These are phyloP conservation scores for Pseudogymnoascus sp. DNA, from an alignment of 2,329 filamentous ascomycete species.

Conservation along the genomic window DNA sequence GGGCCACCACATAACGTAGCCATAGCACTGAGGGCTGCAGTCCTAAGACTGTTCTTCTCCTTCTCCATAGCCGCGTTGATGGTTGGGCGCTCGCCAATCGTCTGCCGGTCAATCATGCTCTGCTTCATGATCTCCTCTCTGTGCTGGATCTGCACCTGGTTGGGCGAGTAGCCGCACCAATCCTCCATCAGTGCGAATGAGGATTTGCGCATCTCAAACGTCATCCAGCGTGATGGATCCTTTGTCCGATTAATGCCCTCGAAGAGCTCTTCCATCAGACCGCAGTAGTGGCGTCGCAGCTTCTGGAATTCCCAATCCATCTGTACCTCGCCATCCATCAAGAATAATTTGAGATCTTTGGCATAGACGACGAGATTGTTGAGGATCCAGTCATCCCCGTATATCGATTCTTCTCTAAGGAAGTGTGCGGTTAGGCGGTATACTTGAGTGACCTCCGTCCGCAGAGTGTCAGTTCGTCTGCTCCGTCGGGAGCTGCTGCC, in stretches of 20 bases:
- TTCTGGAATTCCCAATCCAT: conserved; percentile 93
- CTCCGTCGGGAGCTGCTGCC: conserved; percentile 76
- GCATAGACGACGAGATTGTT: conserved; percentile 83
- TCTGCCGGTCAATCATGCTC: conserved; percentile 71
- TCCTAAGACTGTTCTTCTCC: conserved; percentile 86
- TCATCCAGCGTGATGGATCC: conserved; percentile 89
- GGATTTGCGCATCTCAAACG: conserved; percentile 91
- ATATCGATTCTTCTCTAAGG: conserved; percentile 67
- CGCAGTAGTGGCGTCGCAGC: conserved; percentile 86
- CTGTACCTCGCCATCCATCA: conserved; percentile 92
- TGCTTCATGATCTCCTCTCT: conserved; percentile 83
- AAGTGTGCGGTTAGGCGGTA: conserved; percentile 93
- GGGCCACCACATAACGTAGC: conserved; percentile 81
- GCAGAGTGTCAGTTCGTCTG: conserved; percentile 73
- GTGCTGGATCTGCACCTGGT: conserved; percentile 71
- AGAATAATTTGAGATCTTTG: conserved; percentile 84
- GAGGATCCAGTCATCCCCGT: conserved; percentile 82
- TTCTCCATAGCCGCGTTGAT: conserved; percentile 90
- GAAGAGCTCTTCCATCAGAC: conserved; percentile 85
- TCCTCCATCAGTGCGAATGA: conserved; percentile 97
- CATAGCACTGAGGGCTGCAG: conserved; percentile 90
- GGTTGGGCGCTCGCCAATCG: conserved; percentile 63
- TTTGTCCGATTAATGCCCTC: conserved; percentile 80
- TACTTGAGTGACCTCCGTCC: conserved; percentile 92
- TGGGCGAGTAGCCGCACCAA: conserved; percentile 96